Conservation (phyloP, 371 early-diverging fungal genomes). For the Apophysomyces sp. region DNA sequence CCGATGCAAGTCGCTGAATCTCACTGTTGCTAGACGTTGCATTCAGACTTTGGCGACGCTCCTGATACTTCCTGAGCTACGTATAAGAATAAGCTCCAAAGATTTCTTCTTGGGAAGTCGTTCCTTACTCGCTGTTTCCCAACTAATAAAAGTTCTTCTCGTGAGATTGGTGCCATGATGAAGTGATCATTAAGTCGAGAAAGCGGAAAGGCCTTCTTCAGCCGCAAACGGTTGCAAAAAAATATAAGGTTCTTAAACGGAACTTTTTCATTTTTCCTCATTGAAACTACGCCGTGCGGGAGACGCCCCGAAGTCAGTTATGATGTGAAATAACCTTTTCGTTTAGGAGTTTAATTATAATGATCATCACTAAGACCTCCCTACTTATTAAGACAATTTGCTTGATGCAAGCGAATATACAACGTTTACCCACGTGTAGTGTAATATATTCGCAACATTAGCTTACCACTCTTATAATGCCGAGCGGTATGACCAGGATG, state of each 20-base stretch:
- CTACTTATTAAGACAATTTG: too few relatives aligned
- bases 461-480: too few relatives aligned
- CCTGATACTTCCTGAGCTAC: constrained; percentile 9
- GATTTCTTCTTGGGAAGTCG: neutral
- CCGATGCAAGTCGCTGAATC: neutral
- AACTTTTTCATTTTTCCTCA: neutral
- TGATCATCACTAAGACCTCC: neutral
- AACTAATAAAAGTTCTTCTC: constrained; percentile 7
- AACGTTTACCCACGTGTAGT: too few relatives aligned
- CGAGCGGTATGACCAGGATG: too few relatives aligned
- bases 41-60: neutral
- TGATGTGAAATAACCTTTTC: too few relatives aligned
- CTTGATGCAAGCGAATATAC: too few relatives aligned
- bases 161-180: neutral
- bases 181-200: neutral
- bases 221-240: too few relatives aligned
- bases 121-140: constrained; percentile 7
- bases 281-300: neutral
- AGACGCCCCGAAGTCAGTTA: too few relatives aligned
- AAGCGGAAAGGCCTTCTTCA: neutral
- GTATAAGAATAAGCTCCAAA: neutral
- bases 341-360: too few relatives aligned
- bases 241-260: neutral
- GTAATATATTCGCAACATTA: too few relatives aligned
- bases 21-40: neutral